These are phyloP conservation scores for Umbellularia californica DNA, from an alignment of 164 flowering plant species.

Conservation along the genomic window DNA sequence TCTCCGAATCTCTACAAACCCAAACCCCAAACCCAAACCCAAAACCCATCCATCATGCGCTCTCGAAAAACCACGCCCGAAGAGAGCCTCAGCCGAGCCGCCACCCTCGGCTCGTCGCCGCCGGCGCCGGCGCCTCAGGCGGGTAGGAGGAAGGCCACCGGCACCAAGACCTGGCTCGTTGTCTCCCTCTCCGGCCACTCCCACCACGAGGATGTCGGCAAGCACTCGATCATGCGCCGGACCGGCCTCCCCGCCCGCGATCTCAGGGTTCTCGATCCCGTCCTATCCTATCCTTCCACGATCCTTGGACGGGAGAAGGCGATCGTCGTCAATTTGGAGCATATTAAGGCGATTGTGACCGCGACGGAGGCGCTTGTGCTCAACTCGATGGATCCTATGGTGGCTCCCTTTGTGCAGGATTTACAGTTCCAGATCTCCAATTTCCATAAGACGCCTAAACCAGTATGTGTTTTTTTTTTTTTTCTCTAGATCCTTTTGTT, in stretches of 20 bases:
- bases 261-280: constrained; percentile 32
- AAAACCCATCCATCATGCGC: background rate
- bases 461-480: background rate
- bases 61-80: constrained; percentile 1
- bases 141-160: constrained; percentile 17
- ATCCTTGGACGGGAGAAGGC: constrained; percentile 34
- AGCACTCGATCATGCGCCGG: constrained; percentile 30
- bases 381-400: constrained; percentile 27
- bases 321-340: constrained; percentile 37
- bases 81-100: constrained; percentile 10
- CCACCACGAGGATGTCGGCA: constrained; percentile 30
- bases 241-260: constrained; percentile 35
- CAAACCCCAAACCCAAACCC: background rate
- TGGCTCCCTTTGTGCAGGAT: constrained; percentile 34
- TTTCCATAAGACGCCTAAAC: constrained; percentile 4
- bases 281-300: constrained; percentile 29
- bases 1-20: too few relatives aligned
- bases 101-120: background rate
- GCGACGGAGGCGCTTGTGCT: constrained; percentile 33
- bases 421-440: constrained; percentile 24
- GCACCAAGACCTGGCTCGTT: constrained; percentile 34
- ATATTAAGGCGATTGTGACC: constrained; percentile 38
- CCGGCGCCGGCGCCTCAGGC: constrained; percentile 4
- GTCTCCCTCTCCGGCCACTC: constrained; percentile 28
- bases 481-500: too few relatives aligned